These are phyloP conservation scores for Penicillium freii DNA, from an alignment of 2,329 filamentous ascomycete species.

Conservation along the genomic window DNA sequence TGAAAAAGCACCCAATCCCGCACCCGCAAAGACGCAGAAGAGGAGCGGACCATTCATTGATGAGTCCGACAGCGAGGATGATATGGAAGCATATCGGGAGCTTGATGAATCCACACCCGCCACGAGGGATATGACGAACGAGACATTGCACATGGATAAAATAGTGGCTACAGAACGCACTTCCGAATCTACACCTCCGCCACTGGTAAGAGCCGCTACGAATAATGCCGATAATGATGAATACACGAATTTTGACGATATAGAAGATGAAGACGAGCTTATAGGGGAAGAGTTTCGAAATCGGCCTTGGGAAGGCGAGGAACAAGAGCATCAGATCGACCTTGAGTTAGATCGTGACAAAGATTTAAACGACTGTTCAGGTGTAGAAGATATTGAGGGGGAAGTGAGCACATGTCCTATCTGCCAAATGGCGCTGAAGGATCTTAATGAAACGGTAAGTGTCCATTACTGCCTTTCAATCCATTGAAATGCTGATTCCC, in stretches of 20 bases:
- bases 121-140: neutral
- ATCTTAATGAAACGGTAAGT: constrained; percentile 50
- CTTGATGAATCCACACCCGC: constrained; percentile 12
- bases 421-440: constrained; percentile 65
- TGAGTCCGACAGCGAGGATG: constrained; percentile 56
- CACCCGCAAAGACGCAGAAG: constrained; percentile 8
- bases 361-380: constrained; percentile 27
- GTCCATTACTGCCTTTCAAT: neutral
- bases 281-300: constrained; percentile 64
- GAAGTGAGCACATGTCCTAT: constrained; percentile 65
- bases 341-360: constrained; percentile 21
- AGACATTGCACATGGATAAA: constrained; percentile 8
- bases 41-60: constrained; percentile 43
- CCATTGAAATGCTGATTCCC: constrained; percentile 12
- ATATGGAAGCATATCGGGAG: constrained; percentile 30
- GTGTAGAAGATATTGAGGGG: constrained; percentile 17
- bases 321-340: constrained; percentile 30
- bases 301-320: constrained; percentile 59
- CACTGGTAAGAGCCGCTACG: constrained; percentile 52
- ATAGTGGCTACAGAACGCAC: constrained; percentile 15
- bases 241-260: constrained; percentile 55
- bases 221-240: constrained; percentile 48
- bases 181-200: constrained; percentile 34
- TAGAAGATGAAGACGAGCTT: constrained; percentile 63
- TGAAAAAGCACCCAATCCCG: neutral